phyloP scores from a whole-genome alignment of 106 monocot species.

The Allium cepa region DNA sequence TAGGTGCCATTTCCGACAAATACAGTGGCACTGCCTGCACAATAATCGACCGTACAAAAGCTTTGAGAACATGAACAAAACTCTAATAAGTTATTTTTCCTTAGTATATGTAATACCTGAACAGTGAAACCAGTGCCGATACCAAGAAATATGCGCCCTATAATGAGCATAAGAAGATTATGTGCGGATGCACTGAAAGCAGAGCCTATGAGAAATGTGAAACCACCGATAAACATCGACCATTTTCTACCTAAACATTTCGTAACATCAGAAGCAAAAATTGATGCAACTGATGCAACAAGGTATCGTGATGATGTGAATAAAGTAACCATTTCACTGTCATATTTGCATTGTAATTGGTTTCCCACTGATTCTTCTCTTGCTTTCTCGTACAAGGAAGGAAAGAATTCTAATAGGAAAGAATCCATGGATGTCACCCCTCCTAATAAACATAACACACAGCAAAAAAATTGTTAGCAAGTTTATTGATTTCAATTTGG shows the following conservation, averaged over 20 bases:
- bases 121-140: background rate
- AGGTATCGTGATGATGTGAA: background rate
- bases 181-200: background rate
- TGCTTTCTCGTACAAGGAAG: background rate
- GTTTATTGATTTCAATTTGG: background rate
- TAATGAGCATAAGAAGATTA: background rate
- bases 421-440: slow-evolving; percentile 6
- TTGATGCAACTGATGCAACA: background rate
- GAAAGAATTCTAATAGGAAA: slow-evolving; percentile 1
- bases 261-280: background rate
- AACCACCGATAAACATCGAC: slow-evolving; percentile 1
- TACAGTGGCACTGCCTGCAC: slow-evolving; percentile 3
- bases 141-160: background rate
- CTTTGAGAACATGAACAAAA: background rate
- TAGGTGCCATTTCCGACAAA: slow-evolving; percentile 13
- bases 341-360: background rate
- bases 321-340: background rate
- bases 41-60: background rate
- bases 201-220: slow-evolving; percentile 1
- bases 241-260: background rate
- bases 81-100: background rate
- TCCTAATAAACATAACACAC: background rate
- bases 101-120: background rate
- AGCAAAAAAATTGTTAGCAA: background rate
- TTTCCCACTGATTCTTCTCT: background rate